Evolutionary conservation across 2,329 filamentous ascomycete species (phyloP), one percentile per base, ranked within the genome.

Genomic region (Lachnellula occidentalis): DNA sequence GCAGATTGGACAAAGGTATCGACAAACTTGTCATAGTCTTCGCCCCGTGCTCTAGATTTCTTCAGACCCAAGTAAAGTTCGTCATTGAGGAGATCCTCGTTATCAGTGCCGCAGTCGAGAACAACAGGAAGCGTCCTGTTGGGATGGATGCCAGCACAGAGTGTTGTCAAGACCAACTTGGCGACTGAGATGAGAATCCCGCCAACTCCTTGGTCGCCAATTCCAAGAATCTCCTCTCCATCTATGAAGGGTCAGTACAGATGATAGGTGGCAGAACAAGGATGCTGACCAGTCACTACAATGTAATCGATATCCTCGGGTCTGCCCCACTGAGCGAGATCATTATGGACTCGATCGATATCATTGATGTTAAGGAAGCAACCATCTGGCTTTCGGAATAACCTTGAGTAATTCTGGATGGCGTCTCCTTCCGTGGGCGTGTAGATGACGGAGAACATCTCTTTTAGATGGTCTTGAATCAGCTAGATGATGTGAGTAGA

Each of bases 401-500:
- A 69, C 0, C 85, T 74, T 0, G 89, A 94, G 67, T 89, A 95
- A 59, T 92, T 88, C 61, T 89, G 82, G 49, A 95, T 95, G 0
- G 91, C 91, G 41, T 95, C 89, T 8, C 88, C 90, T 71, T 95
- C 90, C 0, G 91, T 95, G 0, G 91, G 91, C 0, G 91, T 95
- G 67, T 95, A 96, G 27, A 95, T 88, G n/a, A 95, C 76, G 41
- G 86, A 83, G 66, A 95, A 92, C 88, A 95, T 94, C 67, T 95
- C 90, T 59, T 88, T 85, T 19, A 95, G 72, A 64, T 95, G 86
- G 4, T 88, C 82, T 67, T 88, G 79, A 7, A 94, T 77, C 9
- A 95, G 77, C 80, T 90, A 48, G 1, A 22, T 7, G 41, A 17
- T 8, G n/a, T 43, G 15, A 46, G 11, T 43, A 43, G 4, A 39